Evolutionary conservation across 164 flowering plant species (phyloP), one percentile per base, ranked within the genome.

Genomic region (Macadamia tetraphylla): DNA sequence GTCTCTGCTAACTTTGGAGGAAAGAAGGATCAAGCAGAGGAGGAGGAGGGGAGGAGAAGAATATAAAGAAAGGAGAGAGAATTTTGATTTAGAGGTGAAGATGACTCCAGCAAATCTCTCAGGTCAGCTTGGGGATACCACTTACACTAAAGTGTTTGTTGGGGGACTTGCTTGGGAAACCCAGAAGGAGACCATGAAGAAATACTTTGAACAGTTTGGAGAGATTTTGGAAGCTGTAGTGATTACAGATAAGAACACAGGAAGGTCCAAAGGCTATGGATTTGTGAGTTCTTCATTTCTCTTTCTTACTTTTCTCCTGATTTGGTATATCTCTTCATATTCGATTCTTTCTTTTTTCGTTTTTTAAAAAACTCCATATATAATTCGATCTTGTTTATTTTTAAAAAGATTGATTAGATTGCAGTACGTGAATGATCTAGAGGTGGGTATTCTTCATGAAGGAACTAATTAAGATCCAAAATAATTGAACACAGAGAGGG

Each of bases 151-250:
- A 70, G 95, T 93, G 71, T 93, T 93, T 76, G 98, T 91, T 43
- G 98, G 98, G 48, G 98, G 98, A 0, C 79, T 93, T 71, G 98
- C 98, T 29, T 93, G 97, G 97, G 97, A 93, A 70, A 93, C 98
- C 17, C 95, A 90, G 65, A 93, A 81, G 69, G 94, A 91, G 44
- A 87, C 96, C 65, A 87, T 93, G 96, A 86, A 80, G 75, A 85
- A 85, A 32, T 93, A 93, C 72, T 91, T 93, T 74, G 92, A 93
- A 58, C 97, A 89, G 81, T 93, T 93, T 80, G 97, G 97, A 13
- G 96, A 89, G 69, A 93, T 93, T 76, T 78, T 93, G 79, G 97
- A 93, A 74, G 98, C 97, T 73, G 97, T 91, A 58, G 97, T 93
- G 62, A 93, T 93, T 79, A 87, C 91, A 64, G 97, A 93, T 63